phyloP scores from a whole-genome alignment of 2,329 filamentous ascomycete genomes.

The Diaporthe sp. region DNA sequence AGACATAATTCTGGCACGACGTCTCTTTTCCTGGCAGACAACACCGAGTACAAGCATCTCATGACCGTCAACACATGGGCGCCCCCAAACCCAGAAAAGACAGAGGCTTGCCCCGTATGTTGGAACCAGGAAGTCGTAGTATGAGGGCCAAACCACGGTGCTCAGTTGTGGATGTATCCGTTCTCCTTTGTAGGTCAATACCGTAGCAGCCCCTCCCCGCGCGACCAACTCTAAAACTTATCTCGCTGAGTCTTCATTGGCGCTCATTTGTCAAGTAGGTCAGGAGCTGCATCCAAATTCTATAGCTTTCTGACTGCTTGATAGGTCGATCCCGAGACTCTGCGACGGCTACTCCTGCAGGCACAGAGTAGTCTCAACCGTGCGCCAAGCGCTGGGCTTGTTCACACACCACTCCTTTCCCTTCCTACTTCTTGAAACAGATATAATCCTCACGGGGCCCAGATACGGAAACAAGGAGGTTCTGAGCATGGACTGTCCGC shows the following conservation, averaged over 20 bases:
- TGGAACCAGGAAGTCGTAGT: no score
- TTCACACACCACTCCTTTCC: background rate
- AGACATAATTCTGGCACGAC: background rate
- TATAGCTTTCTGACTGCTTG: background rate
- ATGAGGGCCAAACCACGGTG: no score
- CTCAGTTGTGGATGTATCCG: no score
- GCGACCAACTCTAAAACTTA: background rate
- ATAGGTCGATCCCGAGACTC: background rate
- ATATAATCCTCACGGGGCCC: background rate
- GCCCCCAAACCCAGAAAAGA: background rate
- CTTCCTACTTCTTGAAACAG: background rate
- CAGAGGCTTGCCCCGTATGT: background rate
- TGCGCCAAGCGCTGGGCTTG: background rate
- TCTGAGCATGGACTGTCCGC: background rate
- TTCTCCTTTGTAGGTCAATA: no score
- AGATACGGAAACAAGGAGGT: background rate
- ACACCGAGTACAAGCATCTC: background rate
- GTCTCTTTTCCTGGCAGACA: background rate
- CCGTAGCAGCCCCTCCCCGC: no score
- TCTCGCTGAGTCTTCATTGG: background rate
- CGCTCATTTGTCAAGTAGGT: background rate
- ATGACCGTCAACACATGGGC: background rate
- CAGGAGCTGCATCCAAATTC: background rate
- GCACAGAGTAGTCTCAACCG: background rate
- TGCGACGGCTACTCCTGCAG: constrained; percentile 4